Evolutionary conservation across 1,284 basidiomycete species (phyloP).

Genomic region (Clitocybe nebularis): DNA sequence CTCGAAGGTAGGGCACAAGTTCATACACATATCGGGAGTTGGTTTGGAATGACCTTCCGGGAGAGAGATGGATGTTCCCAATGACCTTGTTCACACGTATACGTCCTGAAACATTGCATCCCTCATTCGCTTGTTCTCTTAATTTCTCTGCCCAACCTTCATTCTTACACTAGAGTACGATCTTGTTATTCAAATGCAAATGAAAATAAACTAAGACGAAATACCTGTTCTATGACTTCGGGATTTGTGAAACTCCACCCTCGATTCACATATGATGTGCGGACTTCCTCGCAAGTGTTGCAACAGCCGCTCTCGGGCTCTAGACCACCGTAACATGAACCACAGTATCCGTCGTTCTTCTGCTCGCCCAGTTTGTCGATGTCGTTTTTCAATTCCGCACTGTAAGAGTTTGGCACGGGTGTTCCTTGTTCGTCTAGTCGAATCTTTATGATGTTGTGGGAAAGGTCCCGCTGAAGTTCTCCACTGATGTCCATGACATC

Average conservation of each 20-base stretch:
- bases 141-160: slow-evolving; percentile 97
- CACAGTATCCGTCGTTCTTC: slow-evolving; percentile 74
- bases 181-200: slow-evolving; percentile 4
- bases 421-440: slow-evolving; percentile 66
- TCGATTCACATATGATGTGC: slow-evolving; percentile 84
- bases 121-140: slow-evolving; percentile 88
- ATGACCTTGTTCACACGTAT: slow-evolving; percentile 97
- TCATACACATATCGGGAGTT: slow-evolving; percentile 85
- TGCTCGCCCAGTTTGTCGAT: slow-evolving; percentile 73
- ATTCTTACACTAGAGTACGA: slow-evolving; percentile 67
- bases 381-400: slow-evolving; percentile 76
- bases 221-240: slow-evolving; percentile 87
- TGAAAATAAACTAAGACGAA: slow-evolving; percentile 18
- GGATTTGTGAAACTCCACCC: slow-evolving; percentile 96
- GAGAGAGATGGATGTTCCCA: slow-evolving; percentile 86
- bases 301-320: slow-evolving; percentile 86
- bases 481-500: slow-evolving; percentile 99
- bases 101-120: slow-evolving; percentile 90
- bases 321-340: slow-evolving; percentile 94
- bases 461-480: slow-evolving; percentile 86
- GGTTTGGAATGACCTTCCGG: slow-evolving; percentile 90
- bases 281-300: slow-evolving; percentile 94
- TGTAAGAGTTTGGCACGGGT: slow-evolving; percentile 54
- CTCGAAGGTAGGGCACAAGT: slow-evolving; percentile 91
- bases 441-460: slow-evolving; percentile 87